Base-by-base conservation (phyloP, 2,329 filamentous ascomycete genomes). In the Cladosporium sp. region DNA sequence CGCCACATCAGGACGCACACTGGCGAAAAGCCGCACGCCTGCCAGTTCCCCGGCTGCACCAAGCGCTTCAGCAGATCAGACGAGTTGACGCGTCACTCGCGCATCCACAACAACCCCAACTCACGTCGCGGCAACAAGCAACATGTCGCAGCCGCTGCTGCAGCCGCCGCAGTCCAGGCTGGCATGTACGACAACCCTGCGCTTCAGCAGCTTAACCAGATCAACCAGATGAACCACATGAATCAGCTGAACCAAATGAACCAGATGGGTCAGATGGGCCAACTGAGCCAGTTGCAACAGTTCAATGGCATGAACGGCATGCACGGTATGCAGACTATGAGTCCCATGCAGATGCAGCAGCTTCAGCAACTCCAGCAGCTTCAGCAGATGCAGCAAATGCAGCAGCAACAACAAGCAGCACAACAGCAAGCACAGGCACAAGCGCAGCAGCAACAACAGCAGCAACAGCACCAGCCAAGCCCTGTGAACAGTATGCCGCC, bases 51-150 rank as follows among this genome's bases (percentile, higher is more conserved):
- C 4, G 93, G 93, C 73, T 98, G 94, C 87, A 94, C 91, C 73
- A 98, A 98, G 82, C 92, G 94, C 75, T 98, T 99, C 83, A 96
- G 92, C 70, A 89, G 94, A 70, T 97, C 94, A 14, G 94, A 99
- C 77, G 94, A 99, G 81, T 85, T 99, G 72, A 99, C 95, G 68
- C 89, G 94, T 67, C 94, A 99, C 81, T 97, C 94, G 77, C 88
- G 94, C 78, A 99, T 99, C 82, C 94, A 99, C 86, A 97, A 92
- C 87, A 99, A 98, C 81, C 94, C 95, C 66, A 98, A 98, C 84
- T 97, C 93, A 65, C 86, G 95, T 76, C 85, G 94, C 76, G 93
- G 92, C 70, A 96, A 96, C 84, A 97, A 97, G 84, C 88, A 88
- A 67, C 84, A 88, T 76, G 84, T 85, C 67, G 81, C 86, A 63